Evolutionary conservation across 2,329 filamentous ascomycete genomes (phyloP).

Genomic region (Phaeophleospora eucalypticola): DNA sequence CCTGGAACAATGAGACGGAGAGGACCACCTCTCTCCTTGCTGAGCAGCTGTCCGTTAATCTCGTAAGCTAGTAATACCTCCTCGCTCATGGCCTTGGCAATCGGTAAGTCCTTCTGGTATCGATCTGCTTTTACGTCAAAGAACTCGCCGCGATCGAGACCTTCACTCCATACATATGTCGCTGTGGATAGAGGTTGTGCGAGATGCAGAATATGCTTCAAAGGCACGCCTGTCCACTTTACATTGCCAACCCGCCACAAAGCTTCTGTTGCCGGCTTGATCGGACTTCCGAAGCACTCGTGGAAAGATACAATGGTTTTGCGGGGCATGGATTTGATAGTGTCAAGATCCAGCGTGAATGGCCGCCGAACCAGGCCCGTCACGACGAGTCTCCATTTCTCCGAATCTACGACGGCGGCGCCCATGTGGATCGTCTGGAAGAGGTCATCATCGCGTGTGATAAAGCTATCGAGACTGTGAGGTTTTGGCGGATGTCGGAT

Average conservation of each 20-base stretch:
- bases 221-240: slow-evolving; percentile 33
- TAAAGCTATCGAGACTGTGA: slow-evolving; percentile 92
- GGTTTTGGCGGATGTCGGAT: slow-evolving; percentile 1
- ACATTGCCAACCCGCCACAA: slow-evolving; percentile 36
- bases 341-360: slow-evolving; percentile 25
- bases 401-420: slow-evolving; percentile 26
- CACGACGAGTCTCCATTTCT: slow-evolving; percentile 30
- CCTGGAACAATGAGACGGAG: slow-evolving; percentile 32
- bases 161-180: slow-evolving; percentile 30
- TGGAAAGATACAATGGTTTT: slow-evolving; percentile 32
- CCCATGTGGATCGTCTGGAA: slow-evolving; percentile 40
- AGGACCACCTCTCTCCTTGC: slow-evolving; percentile 28
- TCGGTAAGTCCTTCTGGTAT: slow-evolving; percentile 33
- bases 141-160: slow-evolving; percentile 30
- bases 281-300: slow-evolving; percentile 37
- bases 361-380: slow-evolving; percentile 32
- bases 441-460: slow-evolving; percentile 61
- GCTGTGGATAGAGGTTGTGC: slow-evolving; percentile 18
- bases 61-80: slow-evolving; percentile 31
- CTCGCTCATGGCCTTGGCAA: slow-evolving; percentile 24
- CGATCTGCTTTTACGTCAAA: slow-evolving; percentile 25
- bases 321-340: slow-evolving; percentile 26
- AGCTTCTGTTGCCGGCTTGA: slow-evolving; percentile 28
- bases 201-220: slow-evolving; percentile 23
- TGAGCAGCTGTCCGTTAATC: slow-evolving; percentile 26